Evolutionary conservation across 2,329 filamentous ascomycete species (phyloP).

Genomic region (Verticillium albo-atrum): DNA sequence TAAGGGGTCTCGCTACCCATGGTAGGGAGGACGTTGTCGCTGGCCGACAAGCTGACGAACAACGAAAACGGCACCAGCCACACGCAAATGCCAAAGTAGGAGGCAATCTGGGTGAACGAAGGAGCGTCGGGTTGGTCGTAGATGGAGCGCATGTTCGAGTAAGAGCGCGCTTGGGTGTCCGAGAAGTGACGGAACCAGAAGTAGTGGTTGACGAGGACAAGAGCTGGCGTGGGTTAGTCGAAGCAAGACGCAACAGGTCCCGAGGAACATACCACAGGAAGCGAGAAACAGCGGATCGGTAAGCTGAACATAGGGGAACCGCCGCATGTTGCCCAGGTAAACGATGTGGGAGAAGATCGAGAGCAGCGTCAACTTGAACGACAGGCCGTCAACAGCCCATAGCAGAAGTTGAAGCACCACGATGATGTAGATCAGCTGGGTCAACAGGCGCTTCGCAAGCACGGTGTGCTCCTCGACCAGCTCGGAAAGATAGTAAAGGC

Average conservation of each 20-base stretch:
- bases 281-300: conserved; percentile 81
- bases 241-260: neutral
- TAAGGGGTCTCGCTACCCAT: conserved; percentile 71
- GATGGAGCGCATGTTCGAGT: conserved; percentile 53
- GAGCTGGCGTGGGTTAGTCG: conserved; percentile 40
- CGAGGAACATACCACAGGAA: conserved; percentile 66
- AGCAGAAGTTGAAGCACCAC: conserved; percentile 72
- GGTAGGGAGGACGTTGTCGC: conserved; percentile 89
- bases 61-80: conserved; percentile 95
- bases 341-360: conserved; percentile 77
- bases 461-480: conserved; percentile 98
- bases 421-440: conserved; percentile 77
- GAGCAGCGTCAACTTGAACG: conserved; percentile 66
- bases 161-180: conserved; percentile 50
- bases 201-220: conserved; percentile 89
- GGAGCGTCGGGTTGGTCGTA: conserved; percentile 65
- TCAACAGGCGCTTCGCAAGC: conserved; percentile 80
- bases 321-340: conserved; percentile 80
- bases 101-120: conserved; percentile 88
- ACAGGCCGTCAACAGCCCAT: conserved; percentile 79
- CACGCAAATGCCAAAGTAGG: conserved; percentile 92
- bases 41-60: conserved; percentile 89
- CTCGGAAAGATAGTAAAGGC: conserved; percentile 96
- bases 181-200: conserved; percentile 96
- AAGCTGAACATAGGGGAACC: conserved; percentile 74